Conservation (phyloP, 805 yeast genomes). For the Lachancea fermentati region DNA sequence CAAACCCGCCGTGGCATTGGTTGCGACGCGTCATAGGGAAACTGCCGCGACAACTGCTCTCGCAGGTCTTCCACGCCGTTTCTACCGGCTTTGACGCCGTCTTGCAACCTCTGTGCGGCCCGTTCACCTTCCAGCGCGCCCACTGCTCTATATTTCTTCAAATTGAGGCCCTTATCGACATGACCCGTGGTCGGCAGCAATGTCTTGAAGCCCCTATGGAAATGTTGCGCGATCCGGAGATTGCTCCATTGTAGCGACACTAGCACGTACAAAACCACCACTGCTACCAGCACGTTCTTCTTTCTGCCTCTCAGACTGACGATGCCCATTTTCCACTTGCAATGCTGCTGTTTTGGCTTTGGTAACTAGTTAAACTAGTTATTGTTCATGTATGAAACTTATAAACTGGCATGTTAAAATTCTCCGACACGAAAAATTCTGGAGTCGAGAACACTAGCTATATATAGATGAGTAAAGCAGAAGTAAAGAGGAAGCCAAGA, state of each 20-base stretch:
- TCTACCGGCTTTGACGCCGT: background rate
- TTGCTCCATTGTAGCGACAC: conserved; percentile 7
- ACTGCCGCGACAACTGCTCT: conserved; percentile 56
- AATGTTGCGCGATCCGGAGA: conserved; percentile 3
- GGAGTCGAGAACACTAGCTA: background rate
- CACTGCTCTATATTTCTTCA: conserved; percentile 13
- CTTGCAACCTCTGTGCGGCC: background rate
- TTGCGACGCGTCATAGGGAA: conserved; percentile 63
- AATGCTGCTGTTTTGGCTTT: background rate
- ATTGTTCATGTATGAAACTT: too few species aligned
- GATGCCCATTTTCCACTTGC: too few species aligned
- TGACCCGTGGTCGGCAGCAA: conserved; percentile 27
- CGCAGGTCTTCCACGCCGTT: conserved; percentile 18
- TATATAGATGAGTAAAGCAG: too few species aligned
- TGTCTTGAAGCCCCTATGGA: conserved; percentile 7
- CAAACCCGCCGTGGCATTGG: conserved; percentile 77
- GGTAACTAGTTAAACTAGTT: too few species aligned
- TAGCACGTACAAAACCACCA: conserved; percentile 6
- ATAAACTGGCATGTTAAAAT: too few species aligned
- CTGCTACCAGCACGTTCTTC: conserved; percentile 2
- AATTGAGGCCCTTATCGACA: conserved; percentile 13
- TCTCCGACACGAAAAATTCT: background rate
- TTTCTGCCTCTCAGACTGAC: background rate
- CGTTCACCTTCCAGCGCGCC: too few species aligned
- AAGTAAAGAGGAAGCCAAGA: too few species aligned